These are phyloP conservation scores for Sanguinoderma infundibulare DNA, from an alignment of 1,284 basidiomycete genomes.

Conservation along the genomic window DNA sequence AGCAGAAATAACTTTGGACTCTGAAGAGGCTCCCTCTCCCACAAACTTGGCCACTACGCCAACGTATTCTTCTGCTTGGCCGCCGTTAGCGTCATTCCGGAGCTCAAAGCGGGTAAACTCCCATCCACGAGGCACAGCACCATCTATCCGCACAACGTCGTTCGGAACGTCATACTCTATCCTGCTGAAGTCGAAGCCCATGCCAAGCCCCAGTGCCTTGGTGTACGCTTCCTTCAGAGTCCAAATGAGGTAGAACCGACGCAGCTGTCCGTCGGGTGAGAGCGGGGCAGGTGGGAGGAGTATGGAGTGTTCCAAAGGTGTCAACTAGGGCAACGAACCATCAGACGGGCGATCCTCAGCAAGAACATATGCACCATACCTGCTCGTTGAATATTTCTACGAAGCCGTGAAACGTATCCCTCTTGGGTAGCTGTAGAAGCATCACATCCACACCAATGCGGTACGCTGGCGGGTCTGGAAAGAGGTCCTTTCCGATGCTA, in stretches of 20 bases:
- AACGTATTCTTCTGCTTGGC: slow-evolving; percentile 55
- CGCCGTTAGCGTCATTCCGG: slow-evolving; percentile 14
- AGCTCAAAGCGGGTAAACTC: slow-evolving; percentile 64
- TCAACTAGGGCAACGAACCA: slow-evolving; percentile 49
- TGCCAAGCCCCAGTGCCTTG: slow-evolving; percentile 79
- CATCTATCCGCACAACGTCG: slow-evolving; percentile 61
- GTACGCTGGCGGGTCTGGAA: slow-evolving; percentile 55
- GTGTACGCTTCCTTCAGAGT: slow-evolving; percentile 88
- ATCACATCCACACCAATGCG: slow-evolving; percentile 80
- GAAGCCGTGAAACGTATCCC: slow-evolving; percentile 60
- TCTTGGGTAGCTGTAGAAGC: slow-evolving; percentile 66
- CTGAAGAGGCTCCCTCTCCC: slow-evolving; percentile 20
- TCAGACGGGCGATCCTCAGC: neutral
- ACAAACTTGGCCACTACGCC: slow-evolving; percentile 63
- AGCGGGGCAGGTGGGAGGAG: slow-evolving; percentile 40
- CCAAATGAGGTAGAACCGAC: slow-evolving; percentile 79
- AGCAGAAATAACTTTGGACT: neutral
- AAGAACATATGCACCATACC: slow-evolving; percentile 40
- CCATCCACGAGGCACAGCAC: slow-evolving; percentile 62
- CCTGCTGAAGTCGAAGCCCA: slow-evolving; percentile 80
- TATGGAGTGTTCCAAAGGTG: slow-evolving; percentile 50
- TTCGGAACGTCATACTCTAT: slow-evolving; percentile 66
- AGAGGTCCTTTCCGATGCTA: slow-evolving; percentile 48
- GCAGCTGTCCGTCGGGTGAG: slow-evolving; percentile 49
- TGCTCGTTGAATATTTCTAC: slow-evolving; percentile 68